Evolutionary conservation across 2,329 filamentous ascomycete species (phyloP).

Genomic region (Graphilbum ipis-grandicollis): DNA sequence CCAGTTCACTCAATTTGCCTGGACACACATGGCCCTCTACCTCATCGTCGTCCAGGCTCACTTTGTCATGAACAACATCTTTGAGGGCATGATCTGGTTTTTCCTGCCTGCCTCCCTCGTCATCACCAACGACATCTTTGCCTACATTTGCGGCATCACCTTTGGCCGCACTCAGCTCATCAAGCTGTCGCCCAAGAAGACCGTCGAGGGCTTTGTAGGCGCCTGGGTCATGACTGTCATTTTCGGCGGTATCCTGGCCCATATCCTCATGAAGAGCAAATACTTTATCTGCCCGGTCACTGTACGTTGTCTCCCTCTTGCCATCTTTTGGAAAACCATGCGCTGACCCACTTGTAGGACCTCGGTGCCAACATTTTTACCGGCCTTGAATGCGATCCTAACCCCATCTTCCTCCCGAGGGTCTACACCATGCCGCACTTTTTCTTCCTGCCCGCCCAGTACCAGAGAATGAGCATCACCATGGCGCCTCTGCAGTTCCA

Average conservation of each 20-base stretch:
- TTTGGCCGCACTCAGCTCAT: conserved; percentile 94
- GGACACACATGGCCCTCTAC: conserved; percentile 98
- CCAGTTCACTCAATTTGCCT: conserved; percentile 97
- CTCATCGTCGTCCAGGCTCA: conserved; percentile 95
- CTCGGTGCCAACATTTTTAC: conserved; percentile 87
- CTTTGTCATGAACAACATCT: conserved; percentile 99
- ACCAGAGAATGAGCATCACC: conserved; percentile 44
- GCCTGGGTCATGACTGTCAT: conserved; percentile 92
- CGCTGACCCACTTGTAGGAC: conserved; percentile 29
- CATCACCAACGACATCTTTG: conserved; percentile 97
- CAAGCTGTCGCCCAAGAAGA: conserved; percentile 97
- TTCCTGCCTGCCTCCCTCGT: conserved; percentile 88
- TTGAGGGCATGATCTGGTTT: conserved; percentile 99
- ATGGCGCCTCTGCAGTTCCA: conserved; percentile 87
- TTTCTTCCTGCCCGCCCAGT: conserved; percentile 47
- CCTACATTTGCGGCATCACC: conserved; percentile 92
- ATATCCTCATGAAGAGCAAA: conserved; percentile 73
- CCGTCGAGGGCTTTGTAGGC: conserved; percentile 89
- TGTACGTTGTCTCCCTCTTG: conserved; percentile 22
- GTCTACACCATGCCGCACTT: conserved; percentile 57
- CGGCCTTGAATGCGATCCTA: conserved; percentile 74
- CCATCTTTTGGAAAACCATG: neutral
- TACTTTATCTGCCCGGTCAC: conserved; percentile 98
- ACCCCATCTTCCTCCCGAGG: conserved; percentile 75
- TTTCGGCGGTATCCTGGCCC: conserved; percentile 67